Conservation (phyloP, 345 rosid species). For the Pugionium dolabratum region DNA sequence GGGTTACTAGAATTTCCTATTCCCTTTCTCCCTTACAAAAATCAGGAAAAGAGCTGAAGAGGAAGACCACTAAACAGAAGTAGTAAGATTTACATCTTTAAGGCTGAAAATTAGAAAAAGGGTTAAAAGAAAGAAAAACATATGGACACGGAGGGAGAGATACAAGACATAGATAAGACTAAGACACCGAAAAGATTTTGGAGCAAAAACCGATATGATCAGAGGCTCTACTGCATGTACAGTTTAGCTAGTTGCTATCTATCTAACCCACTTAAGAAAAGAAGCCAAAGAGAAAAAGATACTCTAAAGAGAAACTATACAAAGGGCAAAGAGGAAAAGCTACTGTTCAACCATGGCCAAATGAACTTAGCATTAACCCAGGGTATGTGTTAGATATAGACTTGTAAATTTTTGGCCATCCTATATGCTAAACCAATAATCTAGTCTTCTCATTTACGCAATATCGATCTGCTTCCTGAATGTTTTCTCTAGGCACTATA, state of each 20-base stretch:
- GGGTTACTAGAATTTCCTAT: slow-evolving; percentile 40
- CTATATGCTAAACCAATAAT: slow-evolving; percentile 37
- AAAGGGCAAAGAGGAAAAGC: slow-evolving; percentile 31
- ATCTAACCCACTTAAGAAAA: slow-evolving; percentile 40
- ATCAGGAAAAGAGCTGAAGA: slow-evolving; percentile 54
- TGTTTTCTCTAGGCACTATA: slow-evolving; percentile 17
- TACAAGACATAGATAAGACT: not conserved
- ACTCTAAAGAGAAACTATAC: slow-evolving; percentile 39
- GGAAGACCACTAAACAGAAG: slow-evolving; percentile 41
- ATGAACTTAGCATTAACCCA: slow-evolving; percentile 36
- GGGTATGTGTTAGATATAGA: slow-evolving; percentile 35
- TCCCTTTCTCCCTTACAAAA: slow-evolving; percentile 69
- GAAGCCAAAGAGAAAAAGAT: slow-evolving; percentile 26
- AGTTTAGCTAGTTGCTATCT: slow-evolving; percentile 35
- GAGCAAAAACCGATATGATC: slow-evolving; percentile 30
- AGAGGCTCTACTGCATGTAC: slow-evolving; percentile 45
- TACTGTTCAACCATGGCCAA: slow-evolving; percentile 16
- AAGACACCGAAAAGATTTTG: slow-evolving; percentile 13
- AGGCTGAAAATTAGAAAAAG: slow-evolving; percentile 33
- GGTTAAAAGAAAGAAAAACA: slow-evolving; percentile 31
- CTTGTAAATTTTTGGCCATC: slow-evolving; percentile 31
- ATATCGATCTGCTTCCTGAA: slow-evolving; percentile 29
- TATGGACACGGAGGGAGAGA: slow-evolving; percentile 27
- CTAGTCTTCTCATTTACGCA: slow-evolving; percentile 28
- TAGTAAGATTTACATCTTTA: slow-evolving; percentile 29